phyloP scores from a whole-genome alignment of 805 yeast species.

The Starmerella bombi region DNA sequence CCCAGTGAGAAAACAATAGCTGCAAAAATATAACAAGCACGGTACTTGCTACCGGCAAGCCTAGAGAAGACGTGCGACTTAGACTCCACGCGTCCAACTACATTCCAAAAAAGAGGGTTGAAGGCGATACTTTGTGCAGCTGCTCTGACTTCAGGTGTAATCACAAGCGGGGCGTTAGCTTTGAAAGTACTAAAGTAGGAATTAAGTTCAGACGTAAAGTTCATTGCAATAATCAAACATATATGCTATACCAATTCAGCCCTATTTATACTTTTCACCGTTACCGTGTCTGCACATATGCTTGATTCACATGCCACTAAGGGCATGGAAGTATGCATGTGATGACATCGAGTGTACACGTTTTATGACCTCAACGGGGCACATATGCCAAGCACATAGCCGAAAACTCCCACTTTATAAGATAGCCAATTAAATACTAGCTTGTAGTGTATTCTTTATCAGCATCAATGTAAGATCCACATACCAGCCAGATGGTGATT shows the following conservation, averaged over 20 bases:
- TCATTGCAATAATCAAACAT: no score
- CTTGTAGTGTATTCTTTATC: slow-evolving; percentile 58
- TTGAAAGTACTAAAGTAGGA: not conserved
- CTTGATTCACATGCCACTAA: not conserved
- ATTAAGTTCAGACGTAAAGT: not conserved
- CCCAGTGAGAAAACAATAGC: slow-evolving; percentile 75
- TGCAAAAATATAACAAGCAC: slow-evolving; percentile 81
- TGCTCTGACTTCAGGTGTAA: slow-evolving; percentile 13
- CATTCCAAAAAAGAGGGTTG: slow-evolving; percentile 94
- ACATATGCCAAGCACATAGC: no score
- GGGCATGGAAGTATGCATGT: not conserved
- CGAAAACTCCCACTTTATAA: no score
- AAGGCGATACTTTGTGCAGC: slow-evolving; percentile 42
- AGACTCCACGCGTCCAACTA: slow-evolving; percentile 79
- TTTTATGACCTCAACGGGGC: no score
- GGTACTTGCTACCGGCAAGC: slow-evolving; percentile 45
- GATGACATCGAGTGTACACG: no score
- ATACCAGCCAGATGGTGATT: slow-evolving; percentile 67
- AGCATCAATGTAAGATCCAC: slow-evolving; percentile 86
- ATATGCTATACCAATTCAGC: no score
- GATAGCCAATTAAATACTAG: no score
- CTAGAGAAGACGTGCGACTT: slow-evolving; percentile 64
- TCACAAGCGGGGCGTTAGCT: slow-evolving; percentile 4
- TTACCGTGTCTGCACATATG: not conserved
- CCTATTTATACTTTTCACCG: not conserved